phyloP scores from a whole-genome alignment of 306 rosid genomes.

The Casuarina glauca region DNA sequence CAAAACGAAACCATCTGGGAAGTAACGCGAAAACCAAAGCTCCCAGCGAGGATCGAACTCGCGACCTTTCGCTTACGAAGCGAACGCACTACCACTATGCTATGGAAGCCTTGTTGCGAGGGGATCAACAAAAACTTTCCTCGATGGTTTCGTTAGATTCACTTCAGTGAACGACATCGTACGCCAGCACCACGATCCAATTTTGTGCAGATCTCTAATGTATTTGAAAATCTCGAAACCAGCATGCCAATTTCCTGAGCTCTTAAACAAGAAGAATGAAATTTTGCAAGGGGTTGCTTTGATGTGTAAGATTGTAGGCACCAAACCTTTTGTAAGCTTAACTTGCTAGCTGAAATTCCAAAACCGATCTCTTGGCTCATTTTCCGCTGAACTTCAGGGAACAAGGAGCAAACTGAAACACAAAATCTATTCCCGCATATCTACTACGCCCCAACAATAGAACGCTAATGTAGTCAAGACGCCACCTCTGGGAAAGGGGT shows the following conservation, averaged over 20 bases:
- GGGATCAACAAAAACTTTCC: accelerated
- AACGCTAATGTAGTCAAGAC: neutral
- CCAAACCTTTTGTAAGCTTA: neutral
- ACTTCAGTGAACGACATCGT: too few species aligned
- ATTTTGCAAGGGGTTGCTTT: neutral
- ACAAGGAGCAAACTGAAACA: neutral
- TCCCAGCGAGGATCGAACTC: slow-evolving; percentile 81
- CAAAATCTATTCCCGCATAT: neutral
- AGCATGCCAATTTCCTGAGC: neutral
- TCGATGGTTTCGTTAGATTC: too few species aligned
- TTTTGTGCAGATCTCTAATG: too few species aligned
- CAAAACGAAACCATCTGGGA: neutral
- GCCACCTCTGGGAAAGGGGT: neutral
- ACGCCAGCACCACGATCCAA: too few species aligned
- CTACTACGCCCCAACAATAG: neutral
- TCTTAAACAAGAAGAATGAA: neutral
- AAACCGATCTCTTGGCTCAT: neutral
- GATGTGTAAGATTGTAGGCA: neutral
- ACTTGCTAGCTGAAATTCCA: neutral
- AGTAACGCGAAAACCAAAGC: neutral
- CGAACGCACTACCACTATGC: slow-evolving; percentile 77
- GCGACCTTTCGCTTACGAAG: slow-evolving; percentile 83
- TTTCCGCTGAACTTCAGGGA: neutral
- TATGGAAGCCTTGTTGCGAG: slow-evolving; percentile 40
- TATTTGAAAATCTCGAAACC: neutral